Base-by-base conservation (phyloP, 2,329 filamentous ascomycete genomes). In the Botrytis paeoniae region DNA sequence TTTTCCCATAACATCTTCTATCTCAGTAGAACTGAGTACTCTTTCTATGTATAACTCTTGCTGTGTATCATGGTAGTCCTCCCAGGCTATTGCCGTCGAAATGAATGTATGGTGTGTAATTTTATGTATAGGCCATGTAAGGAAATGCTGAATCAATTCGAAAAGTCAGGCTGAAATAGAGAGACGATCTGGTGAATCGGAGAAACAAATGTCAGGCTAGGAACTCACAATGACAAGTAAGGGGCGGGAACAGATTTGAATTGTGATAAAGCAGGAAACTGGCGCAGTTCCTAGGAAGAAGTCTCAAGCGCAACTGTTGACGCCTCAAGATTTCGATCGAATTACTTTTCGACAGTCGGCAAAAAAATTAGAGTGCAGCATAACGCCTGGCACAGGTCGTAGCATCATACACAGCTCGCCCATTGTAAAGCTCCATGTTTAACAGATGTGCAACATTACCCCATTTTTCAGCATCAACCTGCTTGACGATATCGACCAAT, bases 401-500 rank as follows among this genome's bases (percentile, higher is more conserved):
- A 20, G 70, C 70, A 60, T 68, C 63, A n/a, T 68, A 37, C 6
- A 72, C 29, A 32, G 29, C 16, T 32, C 41, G 39, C 1, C 70
- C 70, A 45, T 59, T 39, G 10, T 45, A 41, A 10, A 72, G 64
- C 18, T 68, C 51, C 39, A 12, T 14, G 25, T 72, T 72, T 18
- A 72, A 77, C 9, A 61, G 39, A 1, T 60, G 48, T 9, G 78
- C 75, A 62, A 80, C 74, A 14, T 59, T 48, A 0, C 32, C 16
- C 79, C 79, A 81, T 69, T 77, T 79, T 9, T 64, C 51, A 3
- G 73, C 54, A 7, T 78, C 77, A n/a, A 74, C 60, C 8, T 76
- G 69, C 43, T 76, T 74, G 5, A 74, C 75, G 39, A 70, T 29
- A 9, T 72, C 35, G 10, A 78, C 75, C 12, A 80, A 71, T 22